Conservation (phyloP, 2,329 filamentous ascomycete species). For the Helotiales sp. region DNA sequence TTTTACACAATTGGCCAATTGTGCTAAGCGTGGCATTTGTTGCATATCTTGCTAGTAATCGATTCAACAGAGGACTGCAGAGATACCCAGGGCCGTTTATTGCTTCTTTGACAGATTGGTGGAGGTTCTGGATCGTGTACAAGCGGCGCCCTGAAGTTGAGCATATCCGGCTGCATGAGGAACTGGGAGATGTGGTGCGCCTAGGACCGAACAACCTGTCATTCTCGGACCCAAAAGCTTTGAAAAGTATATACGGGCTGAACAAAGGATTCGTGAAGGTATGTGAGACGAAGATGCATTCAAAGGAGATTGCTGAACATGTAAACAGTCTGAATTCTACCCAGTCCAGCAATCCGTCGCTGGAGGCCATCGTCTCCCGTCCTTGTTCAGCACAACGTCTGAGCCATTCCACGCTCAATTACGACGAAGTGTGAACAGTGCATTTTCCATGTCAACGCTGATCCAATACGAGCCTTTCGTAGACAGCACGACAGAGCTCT, state of each 20-base stretch:
- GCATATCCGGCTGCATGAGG: constrained; percentile 68
- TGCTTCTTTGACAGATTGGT: constrained; percentile 73
- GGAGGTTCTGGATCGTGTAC: constrained; percentile 74
- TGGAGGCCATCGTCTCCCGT: constrained; percentile 69
- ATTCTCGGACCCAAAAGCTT: constrained; percentile 73
- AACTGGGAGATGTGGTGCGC: constrained; percentile 76
- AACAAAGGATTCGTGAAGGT: constrained; percentile 84
- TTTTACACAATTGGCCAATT: constrained; percentile 49
- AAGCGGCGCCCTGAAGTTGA: constrained; percentile 69
- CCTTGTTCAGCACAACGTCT: constrained; percentile 77
- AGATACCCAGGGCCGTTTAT: constrained; percentile 75
- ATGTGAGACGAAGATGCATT: constrained; percentile 26
- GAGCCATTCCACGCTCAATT: constrained; percentile 78
- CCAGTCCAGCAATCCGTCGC: constrained; percentile 76
- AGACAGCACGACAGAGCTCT: constrained; percentile 73
- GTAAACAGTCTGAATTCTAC: constrained; percentile 74
- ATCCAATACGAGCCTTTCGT: constrained; percentile 83
- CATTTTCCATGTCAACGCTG: constrained; percentile 77
- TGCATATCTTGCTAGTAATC: constrained; percentile 54
- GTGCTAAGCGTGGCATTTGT: constrained; percentile 44
- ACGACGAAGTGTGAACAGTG: constrained; percentile 74
- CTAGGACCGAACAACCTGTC: constrained; percentile 76
- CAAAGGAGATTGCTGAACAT: neutral
- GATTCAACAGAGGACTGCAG: constrained; percentile 63
- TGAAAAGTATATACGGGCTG: constrained; percentile 79